Evolutionary conservation across 306 rosid species (phyloP), one percentile per base, ranked within the genome.

Genomic region (Malus sieversii): DNA sequence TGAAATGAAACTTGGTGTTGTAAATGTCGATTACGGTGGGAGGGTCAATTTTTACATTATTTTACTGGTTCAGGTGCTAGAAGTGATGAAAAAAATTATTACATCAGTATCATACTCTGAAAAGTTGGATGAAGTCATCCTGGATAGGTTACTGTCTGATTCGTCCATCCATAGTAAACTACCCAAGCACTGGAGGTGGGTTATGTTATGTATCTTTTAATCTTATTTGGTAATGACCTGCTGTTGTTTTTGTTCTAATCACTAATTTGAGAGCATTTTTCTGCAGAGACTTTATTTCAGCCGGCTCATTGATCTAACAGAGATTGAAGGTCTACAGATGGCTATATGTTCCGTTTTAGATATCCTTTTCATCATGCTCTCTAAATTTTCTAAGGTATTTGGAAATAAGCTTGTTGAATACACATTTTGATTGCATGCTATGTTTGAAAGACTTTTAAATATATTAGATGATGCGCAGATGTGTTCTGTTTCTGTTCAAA

Each of bases 311-410:
- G 98, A 95, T 66, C 86, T 83, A 76, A 66, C 79, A 87, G 98
- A 92, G 87, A 86, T 92, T 78, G 98, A 95, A 79, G 95, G 96
- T 44, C 83, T 95, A 78, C 90, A 90, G 76, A 77, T 77, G 82
- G 96, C 97, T 63, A 79, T 92, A 57, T 80, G 85, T 77, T 86
- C 95, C 82, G 92, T 78, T 77, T 76, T 95, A 75, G 97, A 95
- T 74, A 84, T 92, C 66, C 81, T 90, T 66, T 88, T 81, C 78
- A 72, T 80, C 78, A 83, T 92, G 90, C 88, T 92, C 77, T 77
- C 84, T 83, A 87, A 88, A 77, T 86, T 89, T 82, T 82, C 96
- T 1, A 89, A 95, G 98, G 97, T 95, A 65, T 35, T 40, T 58
- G 44, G 70, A 81, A 73, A 25, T 40, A 55, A 42, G 51, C 30